Evolutionary conservation across 164 flowering plant genomes (phyloP).

Genomic region (Vitis amurensis): DNA sequence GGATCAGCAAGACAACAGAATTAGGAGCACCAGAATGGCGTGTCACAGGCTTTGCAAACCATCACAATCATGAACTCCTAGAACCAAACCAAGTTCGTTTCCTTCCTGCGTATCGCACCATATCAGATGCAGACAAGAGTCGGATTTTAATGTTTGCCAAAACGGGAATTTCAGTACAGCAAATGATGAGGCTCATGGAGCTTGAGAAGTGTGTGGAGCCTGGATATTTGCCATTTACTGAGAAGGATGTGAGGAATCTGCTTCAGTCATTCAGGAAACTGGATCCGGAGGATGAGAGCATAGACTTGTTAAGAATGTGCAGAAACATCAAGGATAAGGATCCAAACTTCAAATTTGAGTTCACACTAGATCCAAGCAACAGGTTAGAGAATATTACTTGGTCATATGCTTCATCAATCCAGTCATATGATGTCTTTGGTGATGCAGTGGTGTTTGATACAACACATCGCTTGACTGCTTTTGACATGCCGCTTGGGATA

Average conservation of each 20-base stretch:
- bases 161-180: conserved; percentile 93
- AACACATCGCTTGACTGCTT: conserved; percentile 80
- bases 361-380: conserved; percentile 57
- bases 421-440: conserved; percentile 80
- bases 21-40: conserved; percentile 82
- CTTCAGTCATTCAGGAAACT: conserved; percentile 77
- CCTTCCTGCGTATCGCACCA: conserved; percentile 90
- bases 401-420: conserved; percentile 84
- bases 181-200: conserved; percentile 94
- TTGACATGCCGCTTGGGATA: conserved; percentile 94
- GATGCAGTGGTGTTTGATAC: conserved; percentile 95
- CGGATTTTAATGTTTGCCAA: conserved; percentile 88
- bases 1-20: conserved; percentile 76
- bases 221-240: conserved; percentile 90
- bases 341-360: conserved; percentile 70
- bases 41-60: conserved; percentile 83
- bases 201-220: conserved; percentile 94
- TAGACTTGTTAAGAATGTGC: conserved; percentile 82
- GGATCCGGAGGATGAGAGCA: conserved; percentile 76
- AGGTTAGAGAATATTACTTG: conserved; percentile 88
- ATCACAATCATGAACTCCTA: conserved; percentile 87
- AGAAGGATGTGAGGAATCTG: conserved; percentile 88
- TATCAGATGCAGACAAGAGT: conserved; percentile 77
- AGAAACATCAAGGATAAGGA: conserved; percentile 79
- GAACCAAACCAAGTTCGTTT: conserved; percentile 92